Evolutionary conservation across 2,329 filamentous ascomycete genomes (phyloP), one percentile per base, ranked within the genome.

Genomic region (Fusarium pseudonygamai): DNA sequence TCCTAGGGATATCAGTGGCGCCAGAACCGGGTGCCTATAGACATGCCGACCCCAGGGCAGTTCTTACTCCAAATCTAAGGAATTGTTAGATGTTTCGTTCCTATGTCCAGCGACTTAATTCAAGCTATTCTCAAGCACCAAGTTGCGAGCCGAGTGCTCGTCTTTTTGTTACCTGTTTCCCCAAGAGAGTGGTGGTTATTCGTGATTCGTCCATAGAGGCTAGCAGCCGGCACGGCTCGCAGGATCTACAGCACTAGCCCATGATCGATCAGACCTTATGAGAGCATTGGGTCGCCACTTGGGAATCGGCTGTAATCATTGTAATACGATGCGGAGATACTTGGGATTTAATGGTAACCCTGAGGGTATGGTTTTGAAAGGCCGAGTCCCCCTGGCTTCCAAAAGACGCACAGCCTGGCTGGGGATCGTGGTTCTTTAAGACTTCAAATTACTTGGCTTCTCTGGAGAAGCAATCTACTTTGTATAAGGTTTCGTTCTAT

Each of bases 1-100:
- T 69, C 67, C 37, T 55, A 43, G 24, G 20, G 36, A 34, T 68
- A 62, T 9, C 24, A 45, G 11, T 50, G 42, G 49, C 36, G 64
- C 55, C 7, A 28, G 40, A 62, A 49, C 4, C 18, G 3, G 14
- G 2, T 5, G 4, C 5, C 18, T 49, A 64, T 66, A 66, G 36
- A 28, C 40, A 28, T 49, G 30, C 7, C 3, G 11, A 37, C 10
- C 14, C 10, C 24, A 22, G n/a, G n/a, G 4, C 20, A 37, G 24
- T 15, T 18, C 12, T 39, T 13, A 13, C 24, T 40, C 14, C 15
- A 18, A 20, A n/a, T 40, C 15, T 28, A 18, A 2, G 9, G 18
- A 52, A 26, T 24, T n/a, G 6, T 5, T 7, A 32, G 45, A 22
- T 10, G 4, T 8, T 30, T n/a, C 6, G n/a, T 10, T 32, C 15